Percentiles rank a stretch among this genome's conserved stretches.
Evolutionary conservation across 495 filamentous ascomycete genomes (phyloP).

Genomic region (Xylaria bambusicola): DNA sequence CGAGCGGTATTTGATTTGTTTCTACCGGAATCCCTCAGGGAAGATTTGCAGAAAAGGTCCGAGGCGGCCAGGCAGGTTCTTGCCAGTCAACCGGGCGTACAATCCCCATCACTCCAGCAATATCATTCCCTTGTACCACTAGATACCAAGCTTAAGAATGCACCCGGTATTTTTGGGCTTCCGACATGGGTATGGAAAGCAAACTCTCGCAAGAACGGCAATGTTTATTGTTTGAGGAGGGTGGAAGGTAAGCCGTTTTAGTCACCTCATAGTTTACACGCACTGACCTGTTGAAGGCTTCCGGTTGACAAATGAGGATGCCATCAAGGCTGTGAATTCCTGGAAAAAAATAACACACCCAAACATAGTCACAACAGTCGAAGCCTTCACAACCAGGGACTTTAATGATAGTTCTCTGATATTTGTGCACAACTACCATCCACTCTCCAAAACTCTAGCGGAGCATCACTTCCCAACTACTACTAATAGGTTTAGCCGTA

Average conservation of each 20-base stretch:
- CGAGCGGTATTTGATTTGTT: constrained; percentile 86
- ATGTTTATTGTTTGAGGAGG: constrained; percentile 78
- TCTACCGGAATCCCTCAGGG: constrained; percentile 77
- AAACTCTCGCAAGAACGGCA: constrained; percentile 82
- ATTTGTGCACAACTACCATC: constrained; percentile 92
- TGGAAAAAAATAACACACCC: constrained; percentile 87
- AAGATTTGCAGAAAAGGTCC: constrained; percentile 85
- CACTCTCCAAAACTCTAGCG: constrained; percentile 82
- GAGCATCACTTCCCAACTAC: constrained; percentile 74
- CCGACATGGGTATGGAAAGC: constrained; percentile 95
- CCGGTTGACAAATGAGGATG: constrained; percentile 83
- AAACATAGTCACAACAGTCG: constrained; percentile 82
- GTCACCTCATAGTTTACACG: not conserved
- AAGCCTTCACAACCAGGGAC: constrained; percentile 87
- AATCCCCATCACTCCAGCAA: constrained; percentile 74
- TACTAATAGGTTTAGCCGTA: constrained; percentile 45
- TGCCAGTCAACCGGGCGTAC: constrained; percentile 59
- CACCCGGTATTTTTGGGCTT: constrained; percentile 74
- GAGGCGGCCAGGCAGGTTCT: constrained; percentile 84
- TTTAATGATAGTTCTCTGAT: constrained; percentile 96
- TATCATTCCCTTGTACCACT: constrained; percentile 92
- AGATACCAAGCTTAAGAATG: constrained; percentile 74
- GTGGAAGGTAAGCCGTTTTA: constrained; percentile 61
- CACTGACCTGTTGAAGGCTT: constrained; percentile 30
- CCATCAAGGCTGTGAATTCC: constrained; percentile 80